Evolutionary conservation across 371 early-diverging fungal genomes (phyloP).

Genomic region (Chytridium lagenaria): DNA sequence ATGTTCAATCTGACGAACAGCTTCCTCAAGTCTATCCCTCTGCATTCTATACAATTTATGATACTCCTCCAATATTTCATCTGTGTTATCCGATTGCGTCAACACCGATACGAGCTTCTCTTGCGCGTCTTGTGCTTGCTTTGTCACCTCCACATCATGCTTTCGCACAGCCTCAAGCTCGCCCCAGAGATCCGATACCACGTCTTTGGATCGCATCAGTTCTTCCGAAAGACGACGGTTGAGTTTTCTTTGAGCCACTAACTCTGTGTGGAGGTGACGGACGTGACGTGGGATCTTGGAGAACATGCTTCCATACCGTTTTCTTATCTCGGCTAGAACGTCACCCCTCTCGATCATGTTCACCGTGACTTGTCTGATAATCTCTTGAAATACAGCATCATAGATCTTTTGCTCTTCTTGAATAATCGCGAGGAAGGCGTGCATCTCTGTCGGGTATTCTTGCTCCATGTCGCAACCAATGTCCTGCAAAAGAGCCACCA

Average conservation of each 20-base stretch:
- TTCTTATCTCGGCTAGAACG: conserved; percentile 59
- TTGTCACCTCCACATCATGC: conserved; percentile 53
- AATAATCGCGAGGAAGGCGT: conserved; percentile 55
- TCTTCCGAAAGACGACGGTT: conserved; percentile 58
- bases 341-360: conserved; percentile 66
- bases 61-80: conserved; percentile 61
- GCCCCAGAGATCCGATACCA: conserved; percentile 43
- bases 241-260: conserved; percentile 58
- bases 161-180: conserved; percentile 56
- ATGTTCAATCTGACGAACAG: conserved; percentile 49
- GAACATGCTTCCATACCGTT: conserved; percentile 61
- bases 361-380: conserved; percentile 61
- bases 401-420: conserved; percentile 63
- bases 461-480: conserved; percentile 49
- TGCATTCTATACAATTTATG: conserved; percentile 63
- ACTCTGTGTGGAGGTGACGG: conserved; percentile 55
- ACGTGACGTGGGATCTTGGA: conserved; percentile 58
- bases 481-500: conserved; percentile 49
- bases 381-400: conserved; percentile 58
- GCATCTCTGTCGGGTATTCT: conserved; percentile 61
- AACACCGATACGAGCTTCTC: conserved; percentile 52
- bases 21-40: conserved; percentile 56
- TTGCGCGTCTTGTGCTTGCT: conserved; percentile 57
- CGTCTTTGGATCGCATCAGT: conserved; percentile 52
- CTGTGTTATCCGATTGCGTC: conserved; percentile 56